These are phyloP conservation scores for Macadamia integrifolia DNA, from an alignment of 164 flowering plant genomes.

Conservation along the genomic window DNA sequence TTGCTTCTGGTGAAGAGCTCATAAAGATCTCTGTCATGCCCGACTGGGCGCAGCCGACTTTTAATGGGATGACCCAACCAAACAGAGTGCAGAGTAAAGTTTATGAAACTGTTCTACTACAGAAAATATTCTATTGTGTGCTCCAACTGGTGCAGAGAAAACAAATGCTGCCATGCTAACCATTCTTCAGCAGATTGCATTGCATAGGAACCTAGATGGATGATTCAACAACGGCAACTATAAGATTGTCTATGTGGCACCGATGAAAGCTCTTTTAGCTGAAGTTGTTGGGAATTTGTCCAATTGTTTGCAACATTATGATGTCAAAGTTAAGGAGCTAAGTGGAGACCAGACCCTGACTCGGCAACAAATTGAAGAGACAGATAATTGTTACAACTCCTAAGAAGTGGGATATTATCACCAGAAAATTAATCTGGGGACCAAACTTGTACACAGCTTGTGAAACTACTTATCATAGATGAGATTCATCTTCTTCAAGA, in stretches of 20 bases:
- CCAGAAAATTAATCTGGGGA: conserved; percentile 88
- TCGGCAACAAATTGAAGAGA: conserved; percentile 91
- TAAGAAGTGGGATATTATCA: conserved; percentile 99
- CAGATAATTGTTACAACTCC: conserved; percentile 98
- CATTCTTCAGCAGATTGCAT: conserved; percentile 79
- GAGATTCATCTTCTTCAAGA: conserved; percentile 98
- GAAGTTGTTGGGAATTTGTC: conserved; percentile 91
- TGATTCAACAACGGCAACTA: conserved; percentile 55
- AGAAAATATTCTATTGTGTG: conserved; percentile 82
- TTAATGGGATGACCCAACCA: conserved; percentile 70
- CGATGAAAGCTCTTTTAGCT: conserved; percentile 97
- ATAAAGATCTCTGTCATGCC: conserved; percentile 79
- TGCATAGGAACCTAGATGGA: conserved; percentile 55
- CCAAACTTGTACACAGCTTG: conserved; percentile 85
- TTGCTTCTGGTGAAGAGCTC: conserved; percentile 58
- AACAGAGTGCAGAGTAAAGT: conserved; percentile 93
- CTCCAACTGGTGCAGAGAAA: conserved; percentile 98
- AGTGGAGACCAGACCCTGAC: conserved; percentile 92
- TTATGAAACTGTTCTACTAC: conserved; percentile 82
- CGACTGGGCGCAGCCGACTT: conserved; percentile 94
- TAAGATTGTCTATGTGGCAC: conserved; percentile 97
- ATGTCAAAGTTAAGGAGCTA: conserved; percentile 73
- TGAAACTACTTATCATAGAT: conserved; percentile 87
- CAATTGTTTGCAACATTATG: conserved; percentile 61
- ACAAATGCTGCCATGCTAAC: conserved; percentile 97